phyloP scores from a whole-genome alignment of 495 filamentous ascomycete genomes.

The Aspergillus taichungensis region DNA sequence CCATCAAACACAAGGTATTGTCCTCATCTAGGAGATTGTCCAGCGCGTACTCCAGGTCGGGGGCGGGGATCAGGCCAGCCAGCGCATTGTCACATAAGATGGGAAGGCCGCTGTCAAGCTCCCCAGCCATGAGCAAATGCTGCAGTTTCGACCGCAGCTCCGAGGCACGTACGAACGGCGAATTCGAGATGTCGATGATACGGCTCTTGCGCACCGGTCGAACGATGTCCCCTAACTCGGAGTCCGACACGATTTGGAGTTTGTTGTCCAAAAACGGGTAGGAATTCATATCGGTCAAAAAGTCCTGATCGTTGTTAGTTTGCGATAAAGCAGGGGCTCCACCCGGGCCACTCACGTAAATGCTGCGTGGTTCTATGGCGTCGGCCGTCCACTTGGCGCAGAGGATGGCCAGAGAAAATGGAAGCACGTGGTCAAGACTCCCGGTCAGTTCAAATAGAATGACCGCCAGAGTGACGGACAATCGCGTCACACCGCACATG shows the following conservation, averaged over 20 bases:
- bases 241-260: conserved; percentile 77
- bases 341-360: conserved; percentile 55
- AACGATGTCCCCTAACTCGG: conserved; percentile 77
- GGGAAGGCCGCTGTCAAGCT: conserved; percentile 86
- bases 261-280: conserved; percentile 97
- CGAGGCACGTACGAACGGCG: conserved; percentile 64
- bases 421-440: conserved; percentile 87
- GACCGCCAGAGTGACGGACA: conserved; percentile 90
- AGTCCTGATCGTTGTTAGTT: conserved; percentile 47
- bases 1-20: conserved; percentile 72
- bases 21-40: conserved; percentile 72
- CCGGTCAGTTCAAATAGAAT: conserved; percentile 95
- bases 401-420: conserved; percentile 85
- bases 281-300: conserved; percentile 92
- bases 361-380: conserved; percentile 86
- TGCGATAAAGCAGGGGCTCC: neutral
- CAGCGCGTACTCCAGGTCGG: conserved; percentile 88
- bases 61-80: conserved; percentile 84
- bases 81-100: conserved; percentile 73
- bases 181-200: conserved; percentile 79
- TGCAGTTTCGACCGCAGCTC: conserved; percentile 74
- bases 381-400: conserved; percentile 98
- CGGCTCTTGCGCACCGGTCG: conserved; percentile 62
- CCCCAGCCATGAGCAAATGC: conserved; percentile 70
- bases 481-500: conserved; percentile 93